These are phyloP conservation scores for Skeletonema menzelii DNA, from an alignment of 108 stramenopile genomes.

Conservation along the genomic window DNA sequence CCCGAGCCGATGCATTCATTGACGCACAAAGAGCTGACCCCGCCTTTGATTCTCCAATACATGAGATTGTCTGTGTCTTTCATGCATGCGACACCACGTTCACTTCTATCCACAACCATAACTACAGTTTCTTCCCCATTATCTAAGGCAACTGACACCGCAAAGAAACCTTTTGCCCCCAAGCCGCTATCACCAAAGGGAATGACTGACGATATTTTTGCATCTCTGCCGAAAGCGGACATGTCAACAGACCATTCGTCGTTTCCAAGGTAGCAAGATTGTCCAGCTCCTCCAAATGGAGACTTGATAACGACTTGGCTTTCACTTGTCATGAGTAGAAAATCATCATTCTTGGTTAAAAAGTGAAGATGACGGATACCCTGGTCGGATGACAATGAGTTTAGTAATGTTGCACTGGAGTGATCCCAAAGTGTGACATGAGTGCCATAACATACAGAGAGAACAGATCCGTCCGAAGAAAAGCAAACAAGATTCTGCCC, in stretches of 20 bases:
- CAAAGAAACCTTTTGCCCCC: conserved; percentile 29
- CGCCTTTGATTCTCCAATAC: conserved; percentile 30
- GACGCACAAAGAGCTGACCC: conserved; percentile 26
- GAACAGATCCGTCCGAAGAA: conserved; percentile 71
- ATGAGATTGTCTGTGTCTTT: conserved; percentile 14
- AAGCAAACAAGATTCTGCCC: conserved; percentile 51
- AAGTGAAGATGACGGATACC: conserved; percentile 40
- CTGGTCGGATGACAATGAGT: conserved; percentile 44
- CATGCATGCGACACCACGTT: conserved; percentile 16
- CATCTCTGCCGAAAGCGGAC: conserved; percentile 9
- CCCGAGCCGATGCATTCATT: conserved; percentile 6
- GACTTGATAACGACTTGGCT: conserved; percentile 54
- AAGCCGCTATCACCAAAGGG: conserved; percentile 14
- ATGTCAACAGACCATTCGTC: conserved; percentile 34
- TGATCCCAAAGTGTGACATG: conserved; percentile 80
- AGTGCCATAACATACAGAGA: conserved; percentile 70
- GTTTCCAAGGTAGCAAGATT: conserved; percentile 48
- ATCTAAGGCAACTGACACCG: conserved; percentile 6
- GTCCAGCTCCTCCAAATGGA: conserved; percentile 49
- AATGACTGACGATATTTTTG: conserved; percentile 20
- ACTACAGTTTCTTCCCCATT: conserved; percentile 25
- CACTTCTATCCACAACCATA: conserved; percentile 21
- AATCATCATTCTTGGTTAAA: conserved; percentile 46
- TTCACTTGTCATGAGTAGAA: conserved; percentile 52
- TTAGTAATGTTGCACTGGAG: conserved; percentile 59